Evolutionary conservation across 495 filamentous ascomycete species (phyloP).

Genomic region (Xylaria cubensis): DNA sequence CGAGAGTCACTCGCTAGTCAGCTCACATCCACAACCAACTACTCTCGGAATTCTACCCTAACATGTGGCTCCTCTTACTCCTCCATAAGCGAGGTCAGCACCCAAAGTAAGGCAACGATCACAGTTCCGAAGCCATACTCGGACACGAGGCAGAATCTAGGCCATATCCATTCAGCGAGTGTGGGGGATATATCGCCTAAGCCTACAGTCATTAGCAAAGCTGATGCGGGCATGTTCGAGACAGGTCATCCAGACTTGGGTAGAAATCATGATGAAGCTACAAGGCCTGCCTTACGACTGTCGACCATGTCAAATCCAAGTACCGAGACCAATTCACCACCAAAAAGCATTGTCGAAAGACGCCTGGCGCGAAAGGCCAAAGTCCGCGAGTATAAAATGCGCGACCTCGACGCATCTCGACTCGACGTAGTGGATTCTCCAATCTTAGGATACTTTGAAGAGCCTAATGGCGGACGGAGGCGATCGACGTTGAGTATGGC

Average conservation of each 20-base stretch:
- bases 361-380: slow-evolving; percentile 31
- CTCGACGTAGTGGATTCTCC: slow-evolving; percentile 31
- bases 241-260: not conserved
- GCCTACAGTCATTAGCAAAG: not conserved
- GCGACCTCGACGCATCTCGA: slow-evolving; percentile 30
- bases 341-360: slow-evolving; percentile 27
- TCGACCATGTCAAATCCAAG: not conserved
- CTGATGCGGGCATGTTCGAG: not conserved
- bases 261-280: not conserved
- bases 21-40: slow-evolving; percentile 19
- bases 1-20: slow-evolving; percentile 22
- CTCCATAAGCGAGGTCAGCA: slow-evolving; percentile 7
- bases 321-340: not conserved
- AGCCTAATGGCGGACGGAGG: not conserved
- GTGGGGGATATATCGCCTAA: not conserved
- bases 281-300: not conserved
- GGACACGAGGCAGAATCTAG: not conserved
- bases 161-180: not conserved
- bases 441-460: slow-evolving; percentile 30
- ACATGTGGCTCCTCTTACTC: slow-evolving; percentile 18
- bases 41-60: slow-evolving; percentile 13
- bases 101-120: slow-evolving; percentile 10
- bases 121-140: not conserved
- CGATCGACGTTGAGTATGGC: slow-evolving; percentile 14
- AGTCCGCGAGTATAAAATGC: slow-evolving; percentile 30